Conservation (phyloP, 1,284 basidiomycete species). For the Rhodotorula sp. region DNA sequence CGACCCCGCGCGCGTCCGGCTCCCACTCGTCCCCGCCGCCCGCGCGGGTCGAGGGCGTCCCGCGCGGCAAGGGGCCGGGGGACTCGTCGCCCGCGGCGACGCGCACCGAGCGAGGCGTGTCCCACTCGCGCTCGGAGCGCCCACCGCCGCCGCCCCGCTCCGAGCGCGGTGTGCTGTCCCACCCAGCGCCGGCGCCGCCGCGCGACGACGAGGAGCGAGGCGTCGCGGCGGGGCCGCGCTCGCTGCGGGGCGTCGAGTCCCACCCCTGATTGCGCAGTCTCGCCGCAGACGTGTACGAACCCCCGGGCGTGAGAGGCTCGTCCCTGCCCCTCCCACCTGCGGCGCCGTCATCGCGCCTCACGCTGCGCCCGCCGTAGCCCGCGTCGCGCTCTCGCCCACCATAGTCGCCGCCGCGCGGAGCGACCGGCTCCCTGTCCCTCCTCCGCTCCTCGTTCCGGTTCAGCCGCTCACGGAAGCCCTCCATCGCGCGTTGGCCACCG, state of each 20-base stretch:
- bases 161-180: constrained; percentile 44
- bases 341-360: not conserved
- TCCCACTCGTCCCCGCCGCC: constrained; percentile 70
- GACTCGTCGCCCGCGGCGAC: constrained; percentile 42
- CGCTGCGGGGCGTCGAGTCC: constrained; percentile 43
- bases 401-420: constrained; percentile 20
- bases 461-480: constrained; percentile 46
- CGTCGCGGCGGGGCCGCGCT: constrained; percentile 10
- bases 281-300: constrained; percentile 23
- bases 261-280: constrained; percentile 37
- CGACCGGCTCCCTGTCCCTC: constrained; percentile 4
- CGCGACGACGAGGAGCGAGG: not conserved
- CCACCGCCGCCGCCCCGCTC: not conserved
- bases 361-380: constrained; percentile 29
- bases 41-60: constrained; percentile 31
- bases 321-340: not conserved
- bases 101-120: constrained; percentile 60
- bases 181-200: constrained; percentile 8
- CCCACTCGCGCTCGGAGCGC: constrained; percentile 58
- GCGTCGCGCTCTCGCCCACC: constrained; percentile 11
- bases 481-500: constrained; percentile 34
- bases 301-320: constrained; percentile 37
- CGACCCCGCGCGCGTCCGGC: constrained; percentile 83
- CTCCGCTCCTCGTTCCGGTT: constrained; percentile 42
- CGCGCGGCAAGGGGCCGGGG: constrained; percentile 33